phyloP scores from a whole-genome alignment of 257 asterid species.

The Nicotiana knightiana region DNA sequence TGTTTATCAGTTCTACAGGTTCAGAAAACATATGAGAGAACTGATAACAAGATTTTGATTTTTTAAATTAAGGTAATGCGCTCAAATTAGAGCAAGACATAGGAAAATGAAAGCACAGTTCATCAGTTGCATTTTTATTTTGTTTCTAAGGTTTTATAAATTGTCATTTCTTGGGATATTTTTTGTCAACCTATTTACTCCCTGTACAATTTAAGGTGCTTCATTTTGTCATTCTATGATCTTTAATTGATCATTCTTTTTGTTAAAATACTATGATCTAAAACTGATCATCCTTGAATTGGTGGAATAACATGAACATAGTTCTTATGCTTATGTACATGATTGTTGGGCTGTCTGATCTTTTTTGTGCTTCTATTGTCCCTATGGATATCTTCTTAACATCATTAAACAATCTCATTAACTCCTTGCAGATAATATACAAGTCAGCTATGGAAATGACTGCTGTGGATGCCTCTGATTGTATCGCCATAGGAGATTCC shows the following conservation, averaged over 20 bases:
- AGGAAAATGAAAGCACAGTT: neutral
- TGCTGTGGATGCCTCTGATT: conserved; percentile 59
- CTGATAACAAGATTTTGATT: no score
- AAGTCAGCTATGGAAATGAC: conserved; percentile 70
- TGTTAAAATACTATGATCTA: neutral
- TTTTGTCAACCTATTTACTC: neutral
- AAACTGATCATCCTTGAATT: neutral
- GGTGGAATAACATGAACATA: neutral
- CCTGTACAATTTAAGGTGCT: neutral
- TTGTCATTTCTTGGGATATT: no score
- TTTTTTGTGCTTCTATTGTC: no score
- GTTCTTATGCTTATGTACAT: neutral
- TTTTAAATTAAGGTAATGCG: neutral
- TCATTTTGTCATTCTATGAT: neutral
- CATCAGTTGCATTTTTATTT: neutral
- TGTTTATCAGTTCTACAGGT: neutral
- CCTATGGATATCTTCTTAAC: neutral
- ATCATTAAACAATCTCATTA: neutral
- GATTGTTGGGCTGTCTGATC: neutral
- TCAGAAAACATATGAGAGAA: neutral
- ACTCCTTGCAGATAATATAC: conserved; percentile 57
- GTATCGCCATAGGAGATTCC: conserved; percentile 92
- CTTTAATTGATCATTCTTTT: neutral
- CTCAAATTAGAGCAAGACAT: neutral
- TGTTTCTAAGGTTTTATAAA: neutral